Evolutionary conservation across 176 grass and related monocot genomes (phyloP), one percentile per base, ranked within the genome.

Genomic region (Oryza punctata): DNA sequence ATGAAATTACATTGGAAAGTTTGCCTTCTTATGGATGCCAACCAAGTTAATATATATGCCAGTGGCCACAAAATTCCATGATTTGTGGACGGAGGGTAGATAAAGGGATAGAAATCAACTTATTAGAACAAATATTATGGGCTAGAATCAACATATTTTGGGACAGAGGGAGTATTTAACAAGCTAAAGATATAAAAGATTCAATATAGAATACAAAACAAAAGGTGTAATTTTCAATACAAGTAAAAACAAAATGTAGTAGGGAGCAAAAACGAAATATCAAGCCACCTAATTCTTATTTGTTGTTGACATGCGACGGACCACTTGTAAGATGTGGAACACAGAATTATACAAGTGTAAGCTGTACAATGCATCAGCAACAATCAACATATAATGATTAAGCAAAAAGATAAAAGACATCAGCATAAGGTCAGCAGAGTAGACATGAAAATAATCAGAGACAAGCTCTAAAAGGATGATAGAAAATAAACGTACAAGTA

Each of bases 301-400:
- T 76, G 45, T 37, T 70, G 12, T 40, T 12, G 21, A 63, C 29
- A 32, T 13, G 13, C 7, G 41, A 63, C 43, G 32, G 46, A 65
- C 38, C 54, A 13, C 50, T 64, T 16, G 60, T 35, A 33, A 63
- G 26, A 40, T 49, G 15, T 15, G 7, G 50, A 80, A 74, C 77
- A 80, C 45, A 67, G 6, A 72, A 82, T 49, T 70, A 25, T 38
- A 57, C 2, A 23, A 69, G 25, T 43, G 21, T 73, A 73, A 75
- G 8, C 21, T 74, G 45, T 38, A 4, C 63, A 71, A 28, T 76
- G 38, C 57, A 49, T 16, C 49, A 78, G 49, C 52, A 84, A 80
- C 45, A 79, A 50, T 69, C 24, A 32, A 32, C 38, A 81, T 50
- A 64, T 63, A 19, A 72, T 54, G 10, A 78, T 72, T 63, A 66